phyloP scores from a whole-genome alignment of 441 rosid species.

The Populus tomentosa region DNA sequence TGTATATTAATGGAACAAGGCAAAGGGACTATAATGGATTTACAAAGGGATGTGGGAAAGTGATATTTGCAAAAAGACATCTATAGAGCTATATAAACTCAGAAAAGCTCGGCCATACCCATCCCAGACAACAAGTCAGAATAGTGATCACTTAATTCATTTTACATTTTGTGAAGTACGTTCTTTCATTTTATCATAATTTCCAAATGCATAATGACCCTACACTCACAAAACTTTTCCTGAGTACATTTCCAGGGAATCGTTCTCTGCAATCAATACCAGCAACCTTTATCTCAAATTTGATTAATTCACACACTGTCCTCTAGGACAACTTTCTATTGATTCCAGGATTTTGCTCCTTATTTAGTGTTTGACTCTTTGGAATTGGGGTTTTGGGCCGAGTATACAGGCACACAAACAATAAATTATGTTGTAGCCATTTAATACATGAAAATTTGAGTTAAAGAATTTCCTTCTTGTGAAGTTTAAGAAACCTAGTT shows the following conservation, averaged over 20 bases:
- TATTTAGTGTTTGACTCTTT: neutral
- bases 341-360: neutral
- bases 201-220: neutral
- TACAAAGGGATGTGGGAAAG: neutral
- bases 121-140: neutral
- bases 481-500: neutral
- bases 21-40: neutral
- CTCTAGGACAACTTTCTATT: neutral
- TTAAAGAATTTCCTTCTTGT: neutral
- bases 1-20: neutral
- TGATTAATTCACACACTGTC: neutral
- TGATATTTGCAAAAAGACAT: neutral
- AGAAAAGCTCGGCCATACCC: neutral
- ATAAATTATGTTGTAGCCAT: neutral
- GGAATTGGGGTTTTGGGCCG: neutral
- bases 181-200: neutral
- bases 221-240: neutral
- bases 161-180: neutral
- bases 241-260: neutral
- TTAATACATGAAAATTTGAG: neutral
- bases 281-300: too few relatives aligned
- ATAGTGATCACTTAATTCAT: neutral
- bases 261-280: too few relatives aligned
- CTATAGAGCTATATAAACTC: neutral
- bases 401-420: neutral